Conservation (phyloP, 2,329 filamentous ascomycete genomes). For the Fusarium devonianum region DNA sequence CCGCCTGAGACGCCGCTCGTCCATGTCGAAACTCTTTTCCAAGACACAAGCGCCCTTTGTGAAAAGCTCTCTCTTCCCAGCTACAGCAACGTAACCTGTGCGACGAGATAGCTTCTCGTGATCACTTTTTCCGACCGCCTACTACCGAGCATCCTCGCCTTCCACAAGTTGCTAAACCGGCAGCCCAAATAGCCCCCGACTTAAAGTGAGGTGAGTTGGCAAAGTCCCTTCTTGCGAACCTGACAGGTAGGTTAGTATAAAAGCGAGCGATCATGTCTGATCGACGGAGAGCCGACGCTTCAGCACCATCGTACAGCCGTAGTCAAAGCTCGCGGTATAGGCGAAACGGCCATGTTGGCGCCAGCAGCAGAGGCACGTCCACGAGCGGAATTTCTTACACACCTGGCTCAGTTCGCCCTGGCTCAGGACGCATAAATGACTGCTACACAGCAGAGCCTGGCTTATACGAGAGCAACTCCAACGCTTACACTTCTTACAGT, state of each 20-base stretch:
- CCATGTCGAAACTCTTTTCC: not conserved
- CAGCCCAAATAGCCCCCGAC: not conserved
- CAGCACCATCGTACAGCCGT: conserved; percentile 1
- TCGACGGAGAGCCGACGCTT: conserved; percentile 8
- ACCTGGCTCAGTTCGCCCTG: not conserved
- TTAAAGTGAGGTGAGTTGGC: conserved; percentile 15
- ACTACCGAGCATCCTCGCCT: conserved; percentile 25
- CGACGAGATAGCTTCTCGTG: conserved; percentile 33
- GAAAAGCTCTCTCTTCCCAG: conserved; percentile 10
- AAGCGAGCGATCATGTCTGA: conserved; percentile 14
- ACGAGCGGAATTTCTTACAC: conserved; percentile 5
- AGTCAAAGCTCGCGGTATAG: not conserved
- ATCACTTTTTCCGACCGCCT: conserved; percentile 15
- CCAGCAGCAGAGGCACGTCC: conserved; percentile 8
- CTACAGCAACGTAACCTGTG: conserved; percentile 33
- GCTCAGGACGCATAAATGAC: not conserved
- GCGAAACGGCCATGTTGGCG: not conserved
- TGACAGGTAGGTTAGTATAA: conserved; percentile 15
- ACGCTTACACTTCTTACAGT: not conserved
- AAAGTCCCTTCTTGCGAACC: conserved; percentile 12
- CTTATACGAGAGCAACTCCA: not conserved
- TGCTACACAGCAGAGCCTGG: conserved; percentile 10
- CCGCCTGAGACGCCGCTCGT: not conserved
- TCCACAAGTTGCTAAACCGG: conserved; percentile 10
- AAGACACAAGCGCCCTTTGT: conserved; percentile 11